Base-by-base conservation (phyloP, 805 yeast genomes). In the Saturnispora silvae region DNA sequence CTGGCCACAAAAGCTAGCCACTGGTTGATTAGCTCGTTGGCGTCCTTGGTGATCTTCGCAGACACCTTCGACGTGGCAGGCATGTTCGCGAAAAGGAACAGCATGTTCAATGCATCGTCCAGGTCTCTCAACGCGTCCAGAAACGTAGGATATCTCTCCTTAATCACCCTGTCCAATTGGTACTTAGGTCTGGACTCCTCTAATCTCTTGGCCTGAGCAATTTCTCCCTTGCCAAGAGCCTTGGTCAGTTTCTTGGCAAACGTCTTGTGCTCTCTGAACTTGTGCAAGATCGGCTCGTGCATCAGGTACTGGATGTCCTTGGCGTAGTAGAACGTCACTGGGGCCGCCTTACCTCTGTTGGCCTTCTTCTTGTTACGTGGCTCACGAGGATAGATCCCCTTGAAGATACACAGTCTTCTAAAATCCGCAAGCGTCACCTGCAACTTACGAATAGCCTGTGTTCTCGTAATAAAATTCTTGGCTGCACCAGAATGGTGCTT, bases 321-420 rank as follows among this genome's bases (percentile, higher is more conserved):
- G 45, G 80, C 60, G 59, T 86, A 89, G 64, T 92, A 92, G 58
- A 92, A 94, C 3, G 98, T 92, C 18, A 81, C 81, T 33, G 95
- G 95, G 19, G 94, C 94, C 6, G 96, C 84, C n/a, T 95, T 82
- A 17, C 98, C 97, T 62, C 85, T 92, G 62, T 86, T 89, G 42
- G 96, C 96, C 69, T 85, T 87, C 75, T 81, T 85, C 66, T 87
- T 92, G 62, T 84, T 85, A 51, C 87, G 70, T 33, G 97, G 97
- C 56, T 86, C 96, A 58, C 98, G 75, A 38, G 98, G 98, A 57
- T 85, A 92, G 46, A 92, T 87, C 36, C 98, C 98, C 61, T 92
- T 92, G 71, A 92, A 85, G 57, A 92, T 92, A 70, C 98, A 92
- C 55, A 92, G 70, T 54, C 98, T 77, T 64, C 95, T 77, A 73